phyloP scores from a whole-genome alignment of 2,329 filamentous ascomycete species.

The Venturiaceae sp. region DNA sequence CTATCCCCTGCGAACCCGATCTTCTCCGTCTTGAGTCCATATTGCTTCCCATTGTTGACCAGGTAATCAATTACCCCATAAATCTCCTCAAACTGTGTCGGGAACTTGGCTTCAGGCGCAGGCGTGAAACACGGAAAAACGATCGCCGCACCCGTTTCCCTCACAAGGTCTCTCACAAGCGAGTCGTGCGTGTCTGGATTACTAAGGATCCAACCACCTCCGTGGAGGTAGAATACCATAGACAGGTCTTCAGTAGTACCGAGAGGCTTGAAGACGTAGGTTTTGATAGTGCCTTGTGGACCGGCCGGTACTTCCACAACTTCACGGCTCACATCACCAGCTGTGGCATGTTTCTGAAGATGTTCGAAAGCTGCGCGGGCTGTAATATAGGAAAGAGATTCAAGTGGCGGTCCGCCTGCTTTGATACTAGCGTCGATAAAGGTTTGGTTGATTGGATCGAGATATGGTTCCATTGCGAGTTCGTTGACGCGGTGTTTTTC shows the following conservation, averaged over 20 bases:
- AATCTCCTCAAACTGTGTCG: neutral
- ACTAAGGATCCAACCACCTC: neutral
- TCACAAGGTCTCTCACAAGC: neutral
- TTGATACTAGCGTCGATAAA: neutral
- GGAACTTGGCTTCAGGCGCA: neutral
- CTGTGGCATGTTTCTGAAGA: neutral
- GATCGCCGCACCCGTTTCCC: neutral
- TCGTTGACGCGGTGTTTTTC: no score
- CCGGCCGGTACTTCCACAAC: neutral
- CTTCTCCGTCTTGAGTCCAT: neutral
- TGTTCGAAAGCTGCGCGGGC: neutral
- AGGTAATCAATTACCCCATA: neutral
- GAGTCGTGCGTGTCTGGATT: neutral
- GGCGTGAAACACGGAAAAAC: neutral
- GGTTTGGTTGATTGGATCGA: neutral
- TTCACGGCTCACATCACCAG: neutral
- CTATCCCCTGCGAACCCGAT: neutral
- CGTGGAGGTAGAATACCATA: neutral
- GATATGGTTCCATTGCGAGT: no score
- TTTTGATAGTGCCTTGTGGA: neutral
- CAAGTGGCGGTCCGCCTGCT: neutral
- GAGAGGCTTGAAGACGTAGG: neutral
- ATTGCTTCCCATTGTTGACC: neutral
- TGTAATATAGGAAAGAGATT: neutral
- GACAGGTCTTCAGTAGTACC: neutral